Evolutionary conservation across 2,329 filamentous ascomycete genomes (phyloP).

Genomic region (Podosphaera aphanis): DNA sequence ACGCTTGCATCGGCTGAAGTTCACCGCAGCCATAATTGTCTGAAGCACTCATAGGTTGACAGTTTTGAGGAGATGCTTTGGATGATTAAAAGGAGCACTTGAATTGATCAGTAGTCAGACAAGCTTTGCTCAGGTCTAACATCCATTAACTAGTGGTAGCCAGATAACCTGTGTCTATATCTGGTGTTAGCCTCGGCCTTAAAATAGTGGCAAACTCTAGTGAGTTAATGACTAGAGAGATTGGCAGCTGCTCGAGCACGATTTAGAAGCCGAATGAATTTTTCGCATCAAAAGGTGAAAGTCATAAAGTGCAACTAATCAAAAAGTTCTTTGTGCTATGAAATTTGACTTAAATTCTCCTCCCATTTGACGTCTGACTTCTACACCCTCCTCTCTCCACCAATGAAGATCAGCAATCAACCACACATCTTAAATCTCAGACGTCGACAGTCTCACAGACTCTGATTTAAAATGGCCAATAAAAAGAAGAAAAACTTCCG

Average conservation of each 20-base stretch:
- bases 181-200: no score
- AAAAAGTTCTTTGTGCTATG: neutral
- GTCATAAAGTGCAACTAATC: neutral
- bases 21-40: conserved; percentile 33
- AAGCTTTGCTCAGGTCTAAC: neutral
- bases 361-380: neutral
- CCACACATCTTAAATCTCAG: neutral
- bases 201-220: neutral
- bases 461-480: neutral
- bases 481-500: neutral
- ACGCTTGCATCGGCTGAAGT: conserved; percentile 56
- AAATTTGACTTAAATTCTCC: neutral
- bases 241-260: neutral
- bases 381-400: neutral
- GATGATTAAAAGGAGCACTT: neutral
- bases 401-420: neutral
- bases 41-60: neutral
- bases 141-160: conserved; percentile 4
- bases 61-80: neutral
- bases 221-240: neutral
- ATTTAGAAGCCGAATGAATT: neutral
- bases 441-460: neutral
- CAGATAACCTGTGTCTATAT: no score
- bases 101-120: no score
- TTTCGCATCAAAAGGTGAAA: neutral